Percentiles rank a stretch among this genome's conserved stretches.
Conservation (phyloP, 225 moss, liverwort and hornwort genomes). For the Straminergon stramineum region DNA sequence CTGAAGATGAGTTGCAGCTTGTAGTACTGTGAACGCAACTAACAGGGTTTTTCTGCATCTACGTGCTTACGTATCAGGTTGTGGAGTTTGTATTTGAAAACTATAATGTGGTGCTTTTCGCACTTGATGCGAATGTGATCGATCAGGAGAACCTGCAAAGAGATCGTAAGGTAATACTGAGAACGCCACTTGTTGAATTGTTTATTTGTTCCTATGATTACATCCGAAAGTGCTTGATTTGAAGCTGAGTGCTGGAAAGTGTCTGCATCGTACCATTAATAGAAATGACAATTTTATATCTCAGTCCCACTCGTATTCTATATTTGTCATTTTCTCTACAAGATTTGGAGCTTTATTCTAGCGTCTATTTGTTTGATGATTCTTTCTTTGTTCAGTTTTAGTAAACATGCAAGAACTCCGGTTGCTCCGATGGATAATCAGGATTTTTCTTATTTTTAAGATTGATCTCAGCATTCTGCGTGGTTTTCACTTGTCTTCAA, state of each 20-base stretch:
- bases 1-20: neutral
- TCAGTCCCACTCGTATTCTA: neutral
- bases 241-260: neutral
- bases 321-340: neutral
- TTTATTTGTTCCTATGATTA: neutral
- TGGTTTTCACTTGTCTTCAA: neutral
- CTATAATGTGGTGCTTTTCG: constrained; percentile 75
- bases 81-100: constrained; percentile 72
- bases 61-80: constrained; percentile 35
- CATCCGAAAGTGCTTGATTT: neutral
- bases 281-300: neutral
- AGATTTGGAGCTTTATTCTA: neutral
- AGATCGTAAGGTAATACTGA: constrained; percentile 36
- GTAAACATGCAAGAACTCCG: neutral
- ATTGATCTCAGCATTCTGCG: neutral
- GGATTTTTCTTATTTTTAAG: neutral
- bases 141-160: constrained; percentile 16
- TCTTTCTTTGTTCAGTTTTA: neutral
- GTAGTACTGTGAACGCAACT: neutral
- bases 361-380: neutral
- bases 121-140: constrained; percentile 54
- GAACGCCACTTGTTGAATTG: neutral
- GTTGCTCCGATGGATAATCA: neutral
- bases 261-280: neutral
- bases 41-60: neutral